These are phyloP conservation scores for Aureobasidium lini DNA, from an alignment of 2,329 filamentous ascomycete genomes.

Conservation along the genomic window DNA sequence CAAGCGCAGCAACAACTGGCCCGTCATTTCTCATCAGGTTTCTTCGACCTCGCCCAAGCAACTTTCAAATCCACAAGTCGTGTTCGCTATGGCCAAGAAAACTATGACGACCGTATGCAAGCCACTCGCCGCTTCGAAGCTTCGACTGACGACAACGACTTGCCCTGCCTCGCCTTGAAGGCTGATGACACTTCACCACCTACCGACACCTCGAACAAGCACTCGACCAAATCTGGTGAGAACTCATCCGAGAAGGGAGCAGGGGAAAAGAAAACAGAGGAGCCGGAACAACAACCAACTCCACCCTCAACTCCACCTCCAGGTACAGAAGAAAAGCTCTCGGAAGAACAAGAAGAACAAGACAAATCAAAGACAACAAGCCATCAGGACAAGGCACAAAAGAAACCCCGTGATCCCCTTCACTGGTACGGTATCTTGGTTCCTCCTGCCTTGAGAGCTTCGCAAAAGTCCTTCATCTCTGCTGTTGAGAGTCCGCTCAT, in stretches of 20 bases:
- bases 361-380: neutral
- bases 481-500: slow-evolving; percentile 53
- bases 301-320: neutral
- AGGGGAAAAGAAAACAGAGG: neutral
- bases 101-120: slow-evolving; percentile 68
- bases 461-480: slow-evolving; percentile 52
- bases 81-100: slow-evolving; percentile 58
- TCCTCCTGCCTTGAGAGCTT: slow-evolving; percentile 42
- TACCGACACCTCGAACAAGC: slow-evolving; percentile 13
- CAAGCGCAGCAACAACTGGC: slow-evolving; percentile 49
- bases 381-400: neutral
- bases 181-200: neutral
- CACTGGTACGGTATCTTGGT: slow-evolving; percentile 50
- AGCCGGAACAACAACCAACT: neutral
- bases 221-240: neutral
- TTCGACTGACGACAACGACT: slow-evolving; percentile 24
- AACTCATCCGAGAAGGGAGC: neutral
- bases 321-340: neutral
- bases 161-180: neutral
- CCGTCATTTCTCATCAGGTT: slow-evolving; percentile 45
- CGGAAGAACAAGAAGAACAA: neutral
- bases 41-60: slow-evolving; percentile 57
- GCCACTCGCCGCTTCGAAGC: slow-evolving; percentile 42
- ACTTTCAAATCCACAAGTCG: slow-evolving; percentile 63
- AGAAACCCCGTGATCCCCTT: slow-evolving; percentile 44